Evolutionary conservation across 2,329 filamentous ascomycete species (phyloP), one percentile per base, ranked within the genome.

Genomic region (Penicillium hordei): DNA sequence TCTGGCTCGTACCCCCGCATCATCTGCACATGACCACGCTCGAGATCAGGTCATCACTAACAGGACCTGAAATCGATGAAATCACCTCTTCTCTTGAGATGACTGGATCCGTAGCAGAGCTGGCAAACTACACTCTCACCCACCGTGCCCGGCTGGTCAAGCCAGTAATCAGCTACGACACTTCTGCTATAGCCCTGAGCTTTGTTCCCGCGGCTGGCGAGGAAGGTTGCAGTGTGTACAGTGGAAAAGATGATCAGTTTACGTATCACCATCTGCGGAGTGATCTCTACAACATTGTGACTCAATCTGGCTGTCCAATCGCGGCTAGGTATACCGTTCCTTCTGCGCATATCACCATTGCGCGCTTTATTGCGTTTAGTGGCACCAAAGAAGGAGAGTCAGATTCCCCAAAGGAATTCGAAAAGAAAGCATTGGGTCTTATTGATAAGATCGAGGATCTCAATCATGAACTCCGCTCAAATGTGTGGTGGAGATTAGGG

Each of bases 181-280:
- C 90, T 1, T 88, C 91, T 5, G 93, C 92, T 17, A 81, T 97
- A 55, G 93, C 93, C 1, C 76, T 97, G 34, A 94, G 90, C 27
- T 97, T 95, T 74, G 78, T 97, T 1, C 93, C 93, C 0, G 91
- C 90, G 0, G 82, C 86, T 4, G 86, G 85, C 12, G 88, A 91
- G 76, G 67, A 72, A 1, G 63, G 71, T 15, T 57, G 65, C 13
- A 65, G 68, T 43, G 73, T 74, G 15, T 71, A 78, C 17, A 75
- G 65, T 2, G 46, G 53, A 1, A 68, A 81, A 39, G 82, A 84
- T 19, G 89, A 94, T 64, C 69, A 65, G 1, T 97, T 91, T 75
- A 93, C 89, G 0, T 97, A 97, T 72, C 93, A 97, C 71, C 93
- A 97, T 73, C 84, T 97, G 9, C 86, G 93, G 3, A 83, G 88